Conservation (phyloP, 2,329 filamentous ascomycete genomes). For the Ascochyta lentis region DNA sequence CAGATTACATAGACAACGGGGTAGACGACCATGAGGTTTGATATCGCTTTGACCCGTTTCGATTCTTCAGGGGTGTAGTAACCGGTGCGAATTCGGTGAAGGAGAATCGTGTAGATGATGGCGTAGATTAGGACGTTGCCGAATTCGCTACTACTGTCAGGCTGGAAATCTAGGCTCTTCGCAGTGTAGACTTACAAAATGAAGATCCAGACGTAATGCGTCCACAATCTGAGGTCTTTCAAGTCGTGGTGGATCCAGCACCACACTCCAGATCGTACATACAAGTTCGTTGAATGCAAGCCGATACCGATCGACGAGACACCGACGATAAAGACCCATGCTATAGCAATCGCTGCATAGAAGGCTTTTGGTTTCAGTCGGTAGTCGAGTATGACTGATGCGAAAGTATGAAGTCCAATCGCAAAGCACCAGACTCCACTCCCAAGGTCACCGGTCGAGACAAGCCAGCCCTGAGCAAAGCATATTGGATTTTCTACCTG, state of each 20-base stretch:
- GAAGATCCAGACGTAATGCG: slow-evolving; percentile 72
- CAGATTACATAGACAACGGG: slow-evolving; percentile 73
- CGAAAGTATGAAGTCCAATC: slow-evolving; percentile 72
- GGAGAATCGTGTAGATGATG: slow-evolving; percentile 50
- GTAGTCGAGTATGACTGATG: slow-evolving; percentile 65
- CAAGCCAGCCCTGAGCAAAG: slow-evolving; percentile 71
- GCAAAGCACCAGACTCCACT: slow-evolving; percentile 71
- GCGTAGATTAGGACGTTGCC: slow-evolving; percentile 60
- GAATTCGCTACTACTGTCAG: slow-evolving; percentile 49
- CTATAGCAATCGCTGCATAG: slow-evolving; percentile 54
- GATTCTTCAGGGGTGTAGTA: slow-evolving; percentile 46
- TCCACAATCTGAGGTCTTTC: slow-evolving; percentile 62
- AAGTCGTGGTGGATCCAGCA: slow-evolving; percentile 69
- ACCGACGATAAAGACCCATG: slow-evolving; percentile 67
- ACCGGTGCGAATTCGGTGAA: slow-evolving; percentile 45
- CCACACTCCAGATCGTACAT: slow-evolving; percentile 71
- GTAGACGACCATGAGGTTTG: slow-evolving; percentile 69
- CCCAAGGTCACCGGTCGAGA: slow-evolving; percentile 70
- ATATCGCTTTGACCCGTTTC: slow-evolving; percentile 49
- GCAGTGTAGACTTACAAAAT: slow-evolving; percentile 41
- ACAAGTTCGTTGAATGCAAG: slow-evolving; percentile 56
- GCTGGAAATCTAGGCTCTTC: neutral
- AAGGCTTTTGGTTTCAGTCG: slow-evolving; percentile 60
- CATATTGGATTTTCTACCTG: slow-evolving; percentile 63
- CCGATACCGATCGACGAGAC: slow-evolving; percentile 62